Evolutionary conservation across 169 alveolate genomes (phyloP).

Genomic region (Haemoproteus tartakovskyi): DNA sequence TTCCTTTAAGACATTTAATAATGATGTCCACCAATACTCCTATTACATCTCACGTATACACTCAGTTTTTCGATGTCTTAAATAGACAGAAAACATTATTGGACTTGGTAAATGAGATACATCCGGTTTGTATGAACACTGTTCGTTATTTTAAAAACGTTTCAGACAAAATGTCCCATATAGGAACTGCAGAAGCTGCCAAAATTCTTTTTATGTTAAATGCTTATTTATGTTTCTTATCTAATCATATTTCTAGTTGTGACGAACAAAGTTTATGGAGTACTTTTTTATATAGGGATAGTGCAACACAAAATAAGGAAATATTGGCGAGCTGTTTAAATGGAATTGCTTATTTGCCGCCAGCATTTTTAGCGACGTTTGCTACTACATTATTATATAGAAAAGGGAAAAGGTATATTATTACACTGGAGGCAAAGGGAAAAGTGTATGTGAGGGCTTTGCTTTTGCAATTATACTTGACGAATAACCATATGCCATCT

Average conservation of each 20-base stretch:
- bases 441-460: conserved; percentile 30
- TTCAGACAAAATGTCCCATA: too few species aligned
- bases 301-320: conserved; percentile 4
- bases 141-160: conserved; percentile 3
- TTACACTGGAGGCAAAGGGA: conserved; percentile 6
- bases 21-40: neutral
- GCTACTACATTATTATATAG: conserved; percentile 33
- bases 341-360: conserved; percentile 18
- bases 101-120: conserved; percentile 21
- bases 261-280: conserved; percentile 5
- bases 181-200: conserved; percentile 10
- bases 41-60: too few species aligned
- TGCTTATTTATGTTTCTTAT: conserved; percentile 35
- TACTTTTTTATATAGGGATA: conserved; percentile 11
- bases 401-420: conserved; percentile 9
- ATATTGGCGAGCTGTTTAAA: neutral
- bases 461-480: conserved; percentile 35
- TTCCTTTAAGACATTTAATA: conserved; percentile 14
- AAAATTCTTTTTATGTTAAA: conserved; percentile 19
- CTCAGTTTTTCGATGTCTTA: conserved; percentile 16
- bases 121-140: conserved; percentile 48
- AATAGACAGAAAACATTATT: conserved; percentile 1
- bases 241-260: neutral
- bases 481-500: conserved; percentile 31
- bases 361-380: conserved; percentile 3